These are phyloP conservation scores for Nicotiana tomentosiformis DNA, from an alignment of 257 asterid species.

Conservation along the genomic window DNA sequence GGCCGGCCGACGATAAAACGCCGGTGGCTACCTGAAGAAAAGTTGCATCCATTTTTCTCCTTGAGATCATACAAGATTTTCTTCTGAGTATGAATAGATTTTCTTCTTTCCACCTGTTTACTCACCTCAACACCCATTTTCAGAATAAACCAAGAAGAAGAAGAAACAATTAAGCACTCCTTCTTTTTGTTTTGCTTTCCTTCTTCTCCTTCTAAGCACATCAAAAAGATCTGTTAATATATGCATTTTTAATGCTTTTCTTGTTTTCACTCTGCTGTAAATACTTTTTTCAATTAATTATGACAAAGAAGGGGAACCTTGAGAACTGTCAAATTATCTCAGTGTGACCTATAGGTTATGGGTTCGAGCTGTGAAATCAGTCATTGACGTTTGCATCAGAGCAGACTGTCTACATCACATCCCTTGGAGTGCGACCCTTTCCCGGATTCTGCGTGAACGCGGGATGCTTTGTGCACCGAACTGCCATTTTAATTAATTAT, in stretches of 20 bases:
- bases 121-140: constrained; percentile 61
- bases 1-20: too few species aligned
- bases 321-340: too few species aligned
- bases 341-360: fast-evolving
- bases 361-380: too few species aligned
- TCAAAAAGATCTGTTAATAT: background rate
- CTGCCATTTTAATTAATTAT: background rate
- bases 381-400: too few species aligned
- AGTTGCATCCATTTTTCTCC: constrained; percentile 36
- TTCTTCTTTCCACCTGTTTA: constrained; percentile 55
- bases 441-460: fast-evolving
- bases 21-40: constrained; percentile 14
- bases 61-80: constrained; percentile 43
- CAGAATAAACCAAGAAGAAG: background rate
- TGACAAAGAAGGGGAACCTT: too few species aligned
- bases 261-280: background rate
- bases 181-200: too few species aligned
- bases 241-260: background rate
- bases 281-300: too few species aligned
- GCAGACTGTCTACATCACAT: too few species aligned
- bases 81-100: constrained; percentile 47
- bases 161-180: background rate
- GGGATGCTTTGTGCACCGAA: too few species aligned
- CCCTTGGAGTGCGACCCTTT: fast-evolving
- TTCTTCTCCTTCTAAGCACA: too few species aligned